A percentile compares a stretch with the other conserved stretches of the same genome.
Evolutionary conservation across 2,329 filamentous ascomycete species (phyloP).

Genomic region (Fusarium zealandicum): DNA sequence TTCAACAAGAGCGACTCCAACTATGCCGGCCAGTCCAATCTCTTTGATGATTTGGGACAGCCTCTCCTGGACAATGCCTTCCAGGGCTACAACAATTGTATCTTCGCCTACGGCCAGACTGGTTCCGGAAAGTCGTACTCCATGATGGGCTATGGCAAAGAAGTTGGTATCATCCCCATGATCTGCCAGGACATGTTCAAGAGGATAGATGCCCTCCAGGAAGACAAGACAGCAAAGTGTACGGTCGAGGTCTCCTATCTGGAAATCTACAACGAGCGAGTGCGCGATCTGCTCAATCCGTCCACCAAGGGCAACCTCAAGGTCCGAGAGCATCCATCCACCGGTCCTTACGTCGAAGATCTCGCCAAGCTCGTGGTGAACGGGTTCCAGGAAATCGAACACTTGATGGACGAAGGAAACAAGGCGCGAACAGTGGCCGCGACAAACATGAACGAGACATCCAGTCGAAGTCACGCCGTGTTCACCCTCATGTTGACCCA

Average conservation of each 20-base stretch:
- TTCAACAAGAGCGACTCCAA: conserved; percentile 82
- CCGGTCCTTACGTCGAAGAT: conserved; percentile 97
- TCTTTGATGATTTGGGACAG: conserved; percentile 87
- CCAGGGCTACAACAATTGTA: conserved; percentile 98
- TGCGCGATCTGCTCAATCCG: conserved; percentile 93
- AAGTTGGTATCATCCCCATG: conserved; percentile 92
- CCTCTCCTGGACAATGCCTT: conserved; percentile 98
- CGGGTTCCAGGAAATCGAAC: conserved; percentile 93
- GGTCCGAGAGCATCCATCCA: conserved; percentile 96
- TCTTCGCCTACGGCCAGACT: conserved; percentile 98
- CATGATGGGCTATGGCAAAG: conserved; percentile 99
- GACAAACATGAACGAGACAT: conserved; percentile 99
- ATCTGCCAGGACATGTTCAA: conserved; percentile 99
- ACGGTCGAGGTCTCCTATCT: conserved; percentile 98
- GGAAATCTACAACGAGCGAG: conserved; percentile 98
- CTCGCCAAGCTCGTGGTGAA: conserved; percentile 93
- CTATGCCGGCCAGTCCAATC: conserved; percentile 88
- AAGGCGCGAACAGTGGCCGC: conserved; percentile 97
- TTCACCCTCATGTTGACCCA: conserved; percentile 97
- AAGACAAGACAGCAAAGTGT: conserved; percentile 80
- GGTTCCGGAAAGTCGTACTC: conserved; percentile 99
- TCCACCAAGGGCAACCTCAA: conserved; percentile 95
- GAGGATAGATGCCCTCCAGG: conserved; percentile 74
- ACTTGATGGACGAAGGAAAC: conserved; percentile 99
- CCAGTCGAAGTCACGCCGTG: conserved; percentile 95